Base-by-base conservation (phyloP, 2,329 filamentous ascomycete species). In the Neofusicoccum sp. region DNA sequence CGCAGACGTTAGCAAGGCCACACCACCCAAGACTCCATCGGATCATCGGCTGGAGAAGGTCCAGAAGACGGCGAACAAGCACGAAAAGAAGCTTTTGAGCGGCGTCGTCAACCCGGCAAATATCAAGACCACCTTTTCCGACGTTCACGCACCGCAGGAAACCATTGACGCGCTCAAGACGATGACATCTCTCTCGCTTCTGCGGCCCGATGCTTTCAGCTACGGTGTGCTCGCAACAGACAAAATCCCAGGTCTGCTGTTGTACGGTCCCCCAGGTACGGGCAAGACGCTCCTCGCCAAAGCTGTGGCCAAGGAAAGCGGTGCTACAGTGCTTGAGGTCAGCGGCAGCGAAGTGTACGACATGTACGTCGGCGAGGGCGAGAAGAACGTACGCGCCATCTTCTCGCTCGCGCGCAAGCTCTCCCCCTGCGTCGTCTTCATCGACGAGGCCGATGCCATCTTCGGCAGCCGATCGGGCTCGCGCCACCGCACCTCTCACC, bases 401-500 rank as follows among this genome's bases (percentile, higher is more conserved):
- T 99, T 99, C 76, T 89, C 86, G 0, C 81, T 98, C 0, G 95
- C 95, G 3, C 91, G 91, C 76, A 96, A 96, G 74, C 84, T 97
- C 6, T 89, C 89, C 1, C 95, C 95, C 0, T 93, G 93, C 70
- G 88, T 99, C 14, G 90, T 99, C 54, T 98, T 99, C 77, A 91
- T 99, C 64, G 95, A 99, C 70, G 95, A 99, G 76, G 95, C 93
- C 24, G 95, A 99, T 73, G 90, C 93, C 6, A 87, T 99, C 49
- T 89, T 99, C 60, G 90, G 90, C 28, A 88, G 89, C 14, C 86
- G 95, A 59, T 83, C 86, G 64, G 84, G 84, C 40, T 81, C 83
- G 26, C 82, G 83, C 62, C 87, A 86, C 66, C 83, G 90, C 31
- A 85, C 85, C 5, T 87, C 85, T 1, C 90, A 96, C 67, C 86